A percentile compares a stretch with the other conserved stretches of the same genome.
phyloP scores from a whole-genome alignment of 2,329 filamentous ascomycete species.

The Pseudogymnoascus sp. region DNA sequence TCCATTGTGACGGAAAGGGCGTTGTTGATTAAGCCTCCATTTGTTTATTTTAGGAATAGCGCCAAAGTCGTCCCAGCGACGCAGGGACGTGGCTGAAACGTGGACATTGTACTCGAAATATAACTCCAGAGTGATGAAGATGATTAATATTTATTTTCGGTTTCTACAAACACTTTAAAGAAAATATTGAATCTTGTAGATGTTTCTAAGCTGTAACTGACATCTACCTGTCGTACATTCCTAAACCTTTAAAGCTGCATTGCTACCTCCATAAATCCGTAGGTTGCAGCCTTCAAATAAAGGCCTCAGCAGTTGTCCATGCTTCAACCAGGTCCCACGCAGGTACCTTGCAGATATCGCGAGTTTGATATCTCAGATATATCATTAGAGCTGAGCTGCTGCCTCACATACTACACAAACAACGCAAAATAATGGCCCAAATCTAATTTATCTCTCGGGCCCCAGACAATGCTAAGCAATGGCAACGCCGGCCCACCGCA shows the following conservation, averaged over 20 bases:
- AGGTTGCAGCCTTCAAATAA: not conserved
- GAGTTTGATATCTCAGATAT: constrained; percentile 2
- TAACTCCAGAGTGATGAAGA: not conserved
- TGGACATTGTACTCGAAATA: not conserved
- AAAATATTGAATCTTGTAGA: not conserved
- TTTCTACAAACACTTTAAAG: not conserved
- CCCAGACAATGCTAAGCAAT: constrained; percentile 1
- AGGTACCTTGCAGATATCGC: constrained; percentile 3
- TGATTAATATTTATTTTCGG: not conserved
- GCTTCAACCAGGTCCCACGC: not conserved
- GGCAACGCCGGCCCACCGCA: constrained; percentile 44
- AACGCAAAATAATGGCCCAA: not conserved
- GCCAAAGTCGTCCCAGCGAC: constrained; percentile 10
- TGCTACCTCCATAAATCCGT: not conserved
- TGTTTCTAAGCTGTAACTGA: not conserved
- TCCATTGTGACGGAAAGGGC: constrained; percentile 8
- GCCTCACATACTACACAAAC: not conserved
- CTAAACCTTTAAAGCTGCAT: not conserved
- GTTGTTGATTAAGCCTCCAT: constrained; percentile 9
- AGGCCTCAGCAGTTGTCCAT: not conserved
- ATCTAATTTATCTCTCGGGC: not conserved
- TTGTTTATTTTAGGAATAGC: constrained; percentile 12
- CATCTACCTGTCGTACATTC: not conserved
- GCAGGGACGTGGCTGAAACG: not conserved
- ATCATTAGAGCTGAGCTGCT: not conserved